phyloP scores from a whole-genome alignment of 805 yeast species.

The Cyberlindnera subsufficiens region DNA sequence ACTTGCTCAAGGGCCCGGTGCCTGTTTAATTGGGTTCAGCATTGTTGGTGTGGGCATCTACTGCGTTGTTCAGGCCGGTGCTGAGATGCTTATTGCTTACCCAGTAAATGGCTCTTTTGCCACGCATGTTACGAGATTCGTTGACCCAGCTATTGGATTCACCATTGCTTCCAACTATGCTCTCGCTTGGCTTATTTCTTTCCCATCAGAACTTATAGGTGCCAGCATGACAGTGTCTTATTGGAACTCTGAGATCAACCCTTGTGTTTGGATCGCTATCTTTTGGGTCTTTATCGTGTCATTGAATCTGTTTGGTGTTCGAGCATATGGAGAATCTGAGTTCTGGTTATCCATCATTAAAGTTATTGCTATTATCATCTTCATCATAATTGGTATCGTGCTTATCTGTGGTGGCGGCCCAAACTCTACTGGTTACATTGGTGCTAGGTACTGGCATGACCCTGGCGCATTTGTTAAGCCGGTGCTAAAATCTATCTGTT shows the following conservation, averaged over 20 bases:
- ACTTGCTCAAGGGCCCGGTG: constrained; percentile 58
- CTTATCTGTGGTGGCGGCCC: constrained; percentile 40
- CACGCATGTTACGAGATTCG: constrained; percentile 43
- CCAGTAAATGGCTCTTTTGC: constrained; percentile 52
- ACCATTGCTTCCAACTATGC: constrained; percentile 49
- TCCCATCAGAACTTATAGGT: constrained; percentile 58
- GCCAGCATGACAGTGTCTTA: constrained; percentile 51
- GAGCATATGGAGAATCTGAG: constrained; percentile 51
- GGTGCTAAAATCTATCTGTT: constrained; percentile 61
- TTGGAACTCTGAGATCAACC: constrained; percentile 42
- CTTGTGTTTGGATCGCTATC: constrained; percentile 57
- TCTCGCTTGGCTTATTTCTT: constrained; percentile 48
- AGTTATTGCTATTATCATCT: constrained; percentile 39
- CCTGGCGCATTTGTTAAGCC: constrained; percentile 53
- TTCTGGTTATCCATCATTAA: constrained; percentile 40
- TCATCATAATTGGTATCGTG: constrained; percentile 45
- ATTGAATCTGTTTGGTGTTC: constrained; percentile 47
- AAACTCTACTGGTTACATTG: constrained; percentile 33
- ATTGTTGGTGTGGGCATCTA: constrained; percentile 54
- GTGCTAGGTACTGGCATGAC: constrained; percentile 39
- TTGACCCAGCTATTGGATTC: constrained; percentile 52
- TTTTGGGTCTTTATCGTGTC: constrained; percentile 42
- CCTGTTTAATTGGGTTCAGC: constrained; percentile 50
- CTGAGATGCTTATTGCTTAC: constrained; percentile 46
- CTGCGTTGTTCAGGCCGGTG: constrained; percentile 55